A percentile compares a stretch with the other conserved stretches of the same genome.
These are phyloP conservation scores for Venturia oleaginea DNA, from an alignment of 2,329 filamentous ascomycete genomes.

Conservation along the genomic window DNA sequence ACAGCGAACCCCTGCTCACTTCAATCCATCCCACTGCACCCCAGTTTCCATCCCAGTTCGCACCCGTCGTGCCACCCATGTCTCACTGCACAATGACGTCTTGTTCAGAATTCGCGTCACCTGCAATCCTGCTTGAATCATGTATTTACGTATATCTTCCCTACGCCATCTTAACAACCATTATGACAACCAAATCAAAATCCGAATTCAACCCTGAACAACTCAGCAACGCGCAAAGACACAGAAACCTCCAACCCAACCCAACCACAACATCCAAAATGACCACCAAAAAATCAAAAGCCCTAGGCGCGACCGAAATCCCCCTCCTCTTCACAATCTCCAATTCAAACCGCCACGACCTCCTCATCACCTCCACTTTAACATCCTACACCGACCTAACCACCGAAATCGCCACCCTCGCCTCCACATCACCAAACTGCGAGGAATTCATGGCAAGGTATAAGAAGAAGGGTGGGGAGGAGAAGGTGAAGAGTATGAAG, in stretches of 20 bases:
- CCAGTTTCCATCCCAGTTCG: background rate
- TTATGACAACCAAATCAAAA: background rate
- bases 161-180: background rate
- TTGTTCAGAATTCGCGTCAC: background rate
- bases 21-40: background rate
- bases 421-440: conserved; percentile 24
- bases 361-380: conserved; percentile 17
- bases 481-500: conserved; percentile 24
- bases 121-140: background rate
- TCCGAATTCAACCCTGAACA: background rate
- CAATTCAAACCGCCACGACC: conserved; percentile 26
- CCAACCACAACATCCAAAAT: background rate
- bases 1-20: background rate
- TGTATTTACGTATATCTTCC: background rate
- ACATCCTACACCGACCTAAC: conserved; percentile 15
- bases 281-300: background rate
- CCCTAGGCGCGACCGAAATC: background rate
- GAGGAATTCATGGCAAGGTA: conserved; percentile 28
- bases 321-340: conserved; percentile 30
- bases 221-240: background rate
- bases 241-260: background rate
- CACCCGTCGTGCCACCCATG: background rate
- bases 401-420: conserved; percentile 12
- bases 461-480: conserved; percentile 19
- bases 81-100: conserved; percentile 2